phyloP scores from a whole-genome alignment of 2,329 filamentous ascomycete genomes.

The Emericellopsis cladophorae region DNA sequence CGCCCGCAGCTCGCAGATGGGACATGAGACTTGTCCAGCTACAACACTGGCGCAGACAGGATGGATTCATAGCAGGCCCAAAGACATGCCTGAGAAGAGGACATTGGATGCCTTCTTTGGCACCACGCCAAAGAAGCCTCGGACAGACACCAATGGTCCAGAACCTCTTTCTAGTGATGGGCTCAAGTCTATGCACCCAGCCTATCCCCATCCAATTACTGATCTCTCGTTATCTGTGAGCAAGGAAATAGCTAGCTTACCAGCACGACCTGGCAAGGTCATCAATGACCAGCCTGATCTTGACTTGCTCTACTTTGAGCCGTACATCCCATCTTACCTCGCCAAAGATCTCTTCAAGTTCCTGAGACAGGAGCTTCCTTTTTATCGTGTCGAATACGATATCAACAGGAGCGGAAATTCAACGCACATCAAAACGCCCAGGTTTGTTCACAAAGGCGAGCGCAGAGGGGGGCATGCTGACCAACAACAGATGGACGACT shows the following conservation, averaged over 20 bases:
- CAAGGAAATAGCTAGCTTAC: slow-evolving; percentile 27
- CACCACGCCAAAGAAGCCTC: slow-evolving; percentile 26
- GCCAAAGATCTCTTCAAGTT: slow-evolving; percentile 55
- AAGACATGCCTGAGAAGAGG: slow-evolving; percentile 33
- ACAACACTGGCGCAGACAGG: no score
- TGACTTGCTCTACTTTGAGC: slow-evolving; percentile 64
- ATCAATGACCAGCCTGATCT: slow-evolving; percentile 59
- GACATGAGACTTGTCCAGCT: no score
- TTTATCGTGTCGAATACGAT: slow-evolving; percentile 63
- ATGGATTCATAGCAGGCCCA: neutral
- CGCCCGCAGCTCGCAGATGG: no score
- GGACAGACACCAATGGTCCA: slow-evolving; percentile 3
- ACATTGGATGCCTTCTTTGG: slow-evolving; percentile 61
- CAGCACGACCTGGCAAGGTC: slow-evolving; percentile 35
- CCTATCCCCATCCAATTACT: slow-evolving; percentile 38
- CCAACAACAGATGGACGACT: slow-evolving; percentile 28
- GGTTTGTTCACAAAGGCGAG: slow-evolving; percentile 14
- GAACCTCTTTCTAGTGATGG: no score
- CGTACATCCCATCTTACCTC: slow-evolving; percentile 49
- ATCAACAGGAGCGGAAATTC: slow-evolving; percentile 53
- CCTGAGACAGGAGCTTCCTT: slow-evolving; percentile 57
- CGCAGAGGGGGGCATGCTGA: neutral
- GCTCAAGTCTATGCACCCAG: slow-evolving; percentile 22
- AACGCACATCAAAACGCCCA: slow-evolving; percentile 45
- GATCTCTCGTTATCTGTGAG: slow-evolving; percentile 24